These are phyloP conservation scores for Paramecium tetraurelia DNA, from an alignment of 73 alveolate species.

Conservation along the genomic window DNA sequence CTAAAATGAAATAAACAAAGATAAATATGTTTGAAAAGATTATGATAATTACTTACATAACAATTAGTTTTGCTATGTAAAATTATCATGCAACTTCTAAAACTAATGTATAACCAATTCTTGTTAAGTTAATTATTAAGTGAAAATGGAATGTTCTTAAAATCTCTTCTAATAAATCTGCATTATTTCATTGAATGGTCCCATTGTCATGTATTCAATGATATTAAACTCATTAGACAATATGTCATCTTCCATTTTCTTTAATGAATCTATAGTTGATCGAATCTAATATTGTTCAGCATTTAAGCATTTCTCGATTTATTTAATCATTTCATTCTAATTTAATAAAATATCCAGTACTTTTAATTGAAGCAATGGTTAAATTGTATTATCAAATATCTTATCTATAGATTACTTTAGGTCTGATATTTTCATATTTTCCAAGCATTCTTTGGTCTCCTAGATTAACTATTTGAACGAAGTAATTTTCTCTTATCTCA, in stretches of 20 bases:
- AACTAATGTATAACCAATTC: neutral
- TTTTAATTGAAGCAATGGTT: neutral
- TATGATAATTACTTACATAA: neutral
- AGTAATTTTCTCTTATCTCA: neutral
- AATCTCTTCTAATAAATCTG: neutral
- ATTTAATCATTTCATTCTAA: neutral
- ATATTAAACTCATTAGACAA: constrained; percentile 26
- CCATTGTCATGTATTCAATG: constrained; percentile 42
- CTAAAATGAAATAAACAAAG: neutral
- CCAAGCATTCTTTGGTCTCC: neutral
- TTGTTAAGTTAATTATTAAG: neutral
- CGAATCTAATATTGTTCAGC: constrained; percentile 8
- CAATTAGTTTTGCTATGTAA: neutral
- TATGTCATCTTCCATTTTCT: constrained; percentile 37
- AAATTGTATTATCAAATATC: constrained; percentile 14
- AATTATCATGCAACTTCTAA: neutral
- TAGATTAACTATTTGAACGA: neutral
- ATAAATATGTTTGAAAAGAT: constrained; percentile 6
- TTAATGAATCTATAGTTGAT: constrained; percentile 11
- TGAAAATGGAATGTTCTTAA: constrained; percentile 21
- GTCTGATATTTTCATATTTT: neutral
- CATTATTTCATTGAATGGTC: constrained; percentile 43
- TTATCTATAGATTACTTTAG: neutral
- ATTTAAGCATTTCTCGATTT: constrained; percentile 29
- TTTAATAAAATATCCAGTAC: neutral